phyloP scores from a whole-genome alignment of 257 asterid genomes.

The Coffea eugenioides region DNA sequence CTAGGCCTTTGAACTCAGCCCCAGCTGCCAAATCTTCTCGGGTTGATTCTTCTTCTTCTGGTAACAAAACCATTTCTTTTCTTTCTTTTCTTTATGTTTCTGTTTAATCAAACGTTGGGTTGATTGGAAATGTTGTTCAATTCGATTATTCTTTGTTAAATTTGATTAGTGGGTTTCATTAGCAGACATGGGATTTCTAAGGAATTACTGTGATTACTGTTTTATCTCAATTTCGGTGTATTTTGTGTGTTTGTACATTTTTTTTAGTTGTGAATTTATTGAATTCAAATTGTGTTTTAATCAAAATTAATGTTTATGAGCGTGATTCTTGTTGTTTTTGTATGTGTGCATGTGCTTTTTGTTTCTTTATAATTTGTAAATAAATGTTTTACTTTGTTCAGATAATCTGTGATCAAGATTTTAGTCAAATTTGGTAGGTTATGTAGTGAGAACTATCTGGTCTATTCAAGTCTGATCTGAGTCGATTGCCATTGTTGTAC shows the following conservation, averaged over 20 bases:
- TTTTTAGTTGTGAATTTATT: neutral
- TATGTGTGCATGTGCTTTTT: neutral
- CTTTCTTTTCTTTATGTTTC: neutral
- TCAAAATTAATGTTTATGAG: neutral
- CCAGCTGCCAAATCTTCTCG: slow-evolving; percentile 46
- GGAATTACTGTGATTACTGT: neutral
- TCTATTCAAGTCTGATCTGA: neutral
- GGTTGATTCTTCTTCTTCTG: slow-evolving; percentile 51
- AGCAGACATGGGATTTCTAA: neutral
- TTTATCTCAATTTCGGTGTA: neutral
- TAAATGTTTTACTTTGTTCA: neutral
- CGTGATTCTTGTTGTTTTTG: neutral
- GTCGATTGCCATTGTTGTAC: neutral
- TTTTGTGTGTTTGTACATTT: too few species aligned
- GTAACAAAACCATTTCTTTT: slow-evolving; percentile 24
- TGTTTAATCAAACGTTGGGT: neutral
- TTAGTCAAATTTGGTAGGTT: neutral
- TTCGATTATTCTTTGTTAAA: neutral
- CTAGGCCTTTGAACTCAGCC: slow-evolving; percentile 43
- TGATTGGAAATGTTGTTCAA: neutral
- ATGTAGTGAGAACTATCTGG: neutral
- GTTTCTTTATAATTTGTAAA: neutral
- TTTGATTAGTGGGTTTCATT: neutral
- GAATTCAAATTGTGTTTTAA: neutral
- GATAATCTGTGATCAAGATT: neutral